Base-by-base conservation (phyloP, 225 moss, liverwort and hornwort genomes). In the Takakia lepidozioides region DNA sequence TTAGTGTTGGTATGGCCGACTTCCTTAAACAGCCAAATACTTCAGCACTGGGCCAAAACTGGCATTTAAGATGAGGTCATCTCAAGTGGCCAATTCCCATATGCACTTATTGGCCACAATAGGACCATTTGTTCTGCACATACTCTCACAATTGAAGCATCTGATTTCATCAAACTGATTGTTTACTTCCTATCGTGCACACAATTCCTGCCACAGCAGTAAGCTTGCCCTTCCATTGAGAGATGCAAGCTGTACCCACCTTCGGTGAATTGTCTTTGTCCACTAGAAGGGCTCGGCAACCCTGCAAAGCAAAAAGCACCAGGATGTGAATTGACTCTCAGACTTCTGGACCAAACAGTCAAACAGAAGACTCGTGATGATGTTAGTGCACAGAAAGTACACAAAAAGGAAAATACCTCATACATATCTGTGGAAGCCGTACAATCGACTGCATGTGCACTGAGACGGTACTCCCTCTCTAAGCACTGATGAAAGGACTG, bases 201-300 rank as follows among this genome's bases (percentile, higher is more conserved):
- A n/a, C n/a, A n/a, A n/a, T n/a, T n/a, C n/a, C n/a, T n/a, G n/a
- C n/a, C n/a, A n/a, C n/a, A n/a, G n/a, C n/a, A n/a, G n/a, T n/a
- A n/a, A 34, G 25, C 25, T 14, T n/a, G 15, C 35, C n/a, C 14
- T 25, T 27, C n/a, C 24, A 47, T 29, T 20, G 20, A 28, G 11
- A 16, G 3, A 49, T 5, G 43, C 28, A 29, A 10, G 9, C n/a
- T 13, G 37, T 52, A 47, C 0, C 11, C 67, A 85, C 92, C 88
- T 81, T 78, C 19, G 98, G 87, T 30, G 67, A 69, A 59, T 87
- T 87, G 54, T 98, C 91, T 53, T 98, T 98, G 24, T 98, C 91
- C 22, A 91, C 73, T 63, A 91, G 64, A 58, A 87, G 67, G 54
- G 98, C 87, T 66, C 98, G 75, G 48, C 81, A 81, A 28, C 98